Conservation (phyloP, 202 grass and related monocot species). For the Carex sylvatica region DNA sequence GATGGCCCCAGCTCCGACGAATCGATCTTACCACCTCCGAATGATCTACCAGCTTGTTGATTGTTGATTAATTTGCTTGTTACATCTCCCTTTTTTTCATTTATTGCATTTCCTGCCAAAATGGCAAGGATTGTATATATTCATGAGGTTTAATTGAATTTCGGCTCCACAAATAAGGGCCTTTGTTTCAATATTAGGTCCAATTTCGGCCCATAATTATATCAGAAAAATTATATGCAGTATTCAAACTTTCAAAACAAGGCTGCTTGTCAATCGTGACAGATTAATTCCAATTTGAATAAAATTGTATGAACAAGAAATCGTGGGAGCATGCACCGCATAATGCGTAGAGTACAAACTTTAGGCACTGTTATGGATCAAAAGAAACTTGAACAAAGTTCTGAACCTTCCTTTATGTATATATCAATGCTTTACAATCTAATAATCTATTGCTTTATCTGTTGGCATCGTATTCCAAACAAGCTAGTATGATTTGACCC, state of each 20-base stretch:
- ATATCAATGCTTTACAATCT: conserved; percentile 8
- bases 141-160: conserved; percentile 9
- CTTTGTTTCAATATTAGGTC: neutral
- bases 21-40: conserved; percentile 48
- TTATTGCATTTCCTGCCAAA: neutral
- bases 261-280: neutral
- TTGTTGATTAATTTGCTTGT: neutral
- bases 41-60: conserved; percentile 58
- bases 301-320: neutral
- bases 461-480: conserved; percentile 9
- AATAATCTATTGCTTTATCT: conserved; percentile 7
- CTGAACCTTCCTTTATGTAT: neutral
- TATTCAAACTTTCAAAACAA: neutral
- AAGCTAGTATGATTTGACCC: neutral
- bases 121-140: neutral
- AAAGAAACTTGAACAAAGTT: neutral
- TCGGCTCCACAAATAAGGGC: neutral
- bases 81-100: neutral
- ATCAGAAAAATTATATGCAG: neutral
- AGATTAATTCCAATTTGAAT: neutral
- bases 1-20: conserved; percentile 34
- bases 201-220: neutral
- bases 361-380: neutral
- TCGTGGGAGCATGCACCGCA: neutral
- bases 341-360: conserved; percentile 11